Evolutionary conservation across 2,329 filamentous ascomycete genomes (phyloP).

Genomic region (Fusarium cicatricum): DNA sequence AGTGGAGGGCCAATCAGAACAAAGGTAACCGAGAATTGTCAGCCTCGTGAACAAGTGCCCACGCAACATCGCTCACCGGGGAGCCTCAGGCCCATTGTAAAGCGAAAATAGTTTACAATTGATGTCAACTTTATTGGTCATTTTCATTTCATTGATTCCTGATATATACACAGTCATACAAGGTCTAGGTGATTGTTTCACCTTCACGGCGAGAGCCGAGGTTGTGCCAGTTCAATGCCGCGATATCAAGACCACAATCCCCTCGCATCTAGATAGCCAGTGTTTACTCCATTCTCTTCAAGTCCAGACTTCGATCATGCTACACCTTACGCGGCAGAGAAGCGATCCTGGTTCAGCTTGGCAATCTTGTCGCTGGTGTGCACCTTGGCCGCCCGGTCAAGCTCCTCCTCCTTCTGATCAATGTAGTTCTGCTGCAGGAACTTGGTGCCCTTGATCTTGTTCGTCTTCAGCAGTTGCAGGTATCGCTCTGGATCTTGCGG

Average conservation of each 20-base stretch:
- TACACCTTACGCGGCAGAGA: slow-evolving; percentile 40
- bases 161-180: slow-evolving; percentile 49
- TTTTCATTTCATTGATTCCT: slow-evolving; percentile 41
- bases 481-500: slow-evolving; percentile 70
- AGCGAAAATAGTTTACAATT: not conserved
- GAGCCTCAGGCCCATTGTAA: slow-evolving; percentile 2
- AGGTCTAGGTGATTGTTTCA: slow-evolving; percentile 34
- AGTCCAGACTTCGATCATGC: not conserved
- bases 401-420: slow-evolving; percentile 57
- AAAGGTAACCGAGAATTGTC: slow-evolving; percentile 32
- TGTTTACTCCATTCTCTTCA: slow-evolving; percentile 7
- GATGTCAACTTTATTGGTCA: slow-evolving; percentile 11
- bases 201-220: slow-evolving; percentile 26
- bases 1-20: slow-evolving; percentile 41
- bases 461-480: slow-evolving; percentile 77
- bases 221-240: slow-evolving; percentile 27
- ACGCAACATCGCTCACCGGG: not conserved
- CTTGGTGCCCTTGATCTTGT: slow-evolving; percentile 80
- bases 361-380: slow-evolving; percentile 52
- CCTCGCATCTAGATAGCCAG: slow-evolving; percentile 33
- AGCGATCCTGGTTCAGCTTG: slow-evolving; percentile 49
- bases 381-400: slow-evolving; percentile 50
- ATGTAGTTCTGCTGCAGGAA: slow-evolving; percentile 83
- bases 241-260: slow-evolving; percentile 34
- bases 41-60: slow-evolving; percentile 39